A percentile compares a stretch with the other conserved stretches of the same genome.
These are phyloP conservation scores for Fusarium verrucosum DNA, from an alignment of 2,329 filamentous ascomycete species.

Conservation along the genomic window DNA sequence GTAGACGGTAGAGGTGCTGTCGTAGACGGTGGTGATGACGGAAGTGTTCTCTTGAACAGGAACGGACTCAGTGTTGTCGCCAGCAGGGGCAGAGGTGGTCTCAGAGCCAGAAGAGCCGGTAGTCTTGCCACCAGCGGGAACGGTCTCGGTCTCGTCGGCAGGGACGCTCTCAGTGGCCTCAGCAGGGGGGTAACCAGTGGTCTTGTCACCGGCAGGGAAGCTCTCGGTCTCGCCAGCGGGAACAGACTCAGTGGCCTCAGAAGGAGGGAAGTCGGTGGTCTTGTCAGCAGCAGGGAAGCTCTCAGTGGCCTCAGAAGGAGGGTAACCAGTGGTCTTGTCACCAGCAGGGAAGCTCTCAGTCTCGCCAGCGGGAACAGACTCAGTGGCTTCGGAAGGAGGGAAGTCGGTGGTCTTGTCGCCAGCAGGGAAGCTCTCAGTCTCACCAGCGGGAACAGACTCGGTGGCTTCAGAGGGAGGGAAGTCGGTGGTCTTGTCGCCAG, in stretches of 20 bases:
- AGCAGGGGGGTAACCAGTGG: too few species aligned
- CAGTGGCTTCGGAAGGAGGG: constrained; percentile 55
- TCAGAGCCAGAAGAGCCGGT: constrained; percentile 58
- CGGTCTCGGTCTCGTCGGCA: constrained; percentile 11
- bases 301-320: constrained; percentile 53
- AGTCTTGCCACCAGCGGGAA: constrained; percentile 23
- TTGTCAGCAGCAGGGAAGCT: constrained; percentile 50
- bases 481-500: constrained; percentile 24
- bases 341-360: constrained; percentile 3
- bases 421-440: constrained; percentile 44
- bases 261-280: constrained; percentile 57
- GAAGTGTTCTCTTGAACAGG: constrained; percentile 30
- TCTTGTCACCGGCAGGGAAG: constrained; percentile 10
- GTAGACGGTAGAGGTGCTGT: constrained; percentile 61
- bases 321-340: constrained; percentile 51
- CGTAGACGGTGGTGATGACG: constrained; percentile 50
- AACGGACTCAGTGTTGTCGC: constrained; percentile 12
- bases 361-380: constrained; percentile 12
- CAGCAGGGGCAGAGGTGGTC: constrained; percentile 58
- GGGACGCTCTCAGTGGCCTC: constrained; percentile 19
- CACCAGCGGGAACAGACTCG: not conserved
- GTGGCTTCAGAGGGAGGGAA: too few species aligned
- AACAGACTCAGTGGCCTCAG: constrained; percentile 43
- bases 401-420: constrained; percentile 50
- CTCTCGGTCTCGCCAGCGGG: constrained; percentile 8